phyloP scores from a whole-genome alignment of 2,329 filamentous ascomycete species.

The Paraphoma sp. region DNA sequence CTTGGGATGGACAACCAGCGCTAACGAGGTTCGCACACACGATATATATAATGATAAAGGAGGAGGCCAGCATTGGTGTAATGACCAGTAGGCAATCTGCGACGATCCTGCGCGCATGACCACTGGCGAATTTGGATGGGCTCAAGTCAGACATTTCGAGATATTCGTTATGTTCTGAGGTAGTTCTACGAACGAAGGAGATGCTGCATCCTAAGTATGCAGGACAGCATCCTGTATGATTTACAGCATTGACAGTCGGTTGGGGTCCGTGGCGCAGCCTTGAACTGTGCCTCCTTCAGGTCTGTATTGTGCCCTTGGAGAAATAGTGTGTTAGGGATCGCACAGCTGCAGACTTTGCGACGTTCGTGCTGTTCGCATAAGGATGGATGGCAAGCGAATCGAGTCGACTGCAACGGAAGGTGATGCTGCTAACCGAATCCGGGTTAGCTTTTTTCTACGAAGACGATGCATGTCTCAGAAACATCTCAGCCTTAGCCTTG shows the following conservation, averaged over 20 bases:
- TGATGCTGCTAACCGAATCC: background rate
- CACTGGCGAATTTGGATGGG: background rate
- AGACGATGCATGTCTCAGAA: background rate
- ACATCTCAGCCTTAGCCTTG: background rate
- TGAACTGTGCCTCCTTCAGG: background rate
- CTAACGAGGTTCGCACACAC: conserved; percentile 9
- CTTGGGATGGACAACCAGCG: conserved; percentile 6
- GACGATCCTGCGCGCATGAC: conserved; percentile 1
- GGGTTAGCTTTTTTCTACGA: background rate
- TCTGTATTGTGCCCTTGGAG: background rate
- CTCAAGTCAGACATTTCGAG: too few species aligned
- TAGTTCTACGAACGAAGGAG: too few species aligned
- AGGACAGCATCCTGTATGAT: too few species aligned
- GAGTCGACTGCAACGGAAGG: background rate
- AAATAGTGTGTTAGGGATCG: background rate
- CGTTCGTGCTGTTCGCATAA: background rate
- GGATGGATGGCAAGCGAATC: background rate
- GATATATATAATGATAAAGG: conserved; percentile 8
- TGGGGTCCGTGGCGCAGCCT: background rate
- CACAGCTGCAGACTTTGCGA: background rate
- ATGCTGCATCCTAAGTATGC: too few species aligned
- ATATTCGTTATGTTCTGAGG: too few species aligned
- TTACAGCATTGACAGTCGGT: background rate
- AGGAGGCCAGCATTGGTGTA: conserved; percentile 9
- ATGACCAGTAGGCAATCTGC: background rate